Conservation (phyloP, 768 basidiomycete species). For the Rickenella mellea region DNA sequence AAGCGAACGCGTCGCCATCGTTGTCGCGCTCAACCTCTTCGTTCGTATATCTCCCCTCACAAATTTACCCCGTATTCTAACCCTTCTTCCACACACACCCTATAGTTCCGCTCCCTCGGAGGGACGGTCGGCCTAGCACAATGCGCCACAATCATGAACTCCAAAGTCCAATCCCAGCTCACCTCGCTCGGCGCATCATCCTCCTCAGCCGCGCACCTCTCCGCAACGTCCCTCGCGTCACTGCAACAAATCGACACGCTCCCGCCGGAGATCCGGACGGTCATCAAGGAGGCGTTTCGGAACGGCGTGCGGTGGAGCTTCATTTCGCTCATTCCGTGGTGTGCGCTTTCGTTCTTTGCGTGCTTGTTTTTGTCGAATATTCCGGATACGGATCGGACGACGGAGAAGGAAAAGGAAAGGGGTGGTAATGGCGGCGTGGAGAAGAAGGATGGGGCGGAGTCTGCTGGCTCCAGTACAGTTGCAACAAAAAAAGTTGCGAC, state of each 20-base stretch:
- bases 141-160: constrained; percentile 37
- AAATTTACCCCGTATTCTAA: not conserved
- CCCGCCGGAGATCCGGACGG: constrained; percentile 21
- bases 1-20: constrained; percentile 28
- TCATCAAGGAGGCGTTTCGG: constrained; percentile 31
- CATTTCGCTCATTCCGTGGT: constrained; percentile 40
- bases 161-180: constrained; percentile 29
- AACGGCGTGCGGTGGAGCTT: constrained; percentile 34
- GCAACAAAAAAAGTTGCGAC: no score
- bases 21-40: constrained; percentile 34
- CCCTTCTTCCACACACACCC: not conserved
- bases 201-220: constrained; percentile 16
- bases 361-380: constrained; percentile 32
- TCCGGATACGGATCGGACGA: constrained; percentile 16
- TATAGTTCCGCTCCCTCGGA: constrained; percentile 38
- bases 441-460: not conserved
- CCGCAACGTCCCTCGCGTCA: constrained; percentile 21
- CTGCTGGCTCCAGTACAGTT: no score
- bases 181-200: constrained; percentile 15
- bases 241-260: constrained; percentile 27
- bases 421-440: not conserved
- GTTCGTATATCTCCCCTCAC: constrained; percentile 23
- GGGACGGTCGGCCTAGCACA: constrained; percentile 47
- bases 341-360: constrained; percentile 22
- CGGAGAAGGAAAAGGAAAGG: not conserved